Conservation (phyloP, 1,284 basidiomycete species). For the Trichosporon sp. region DNA sequence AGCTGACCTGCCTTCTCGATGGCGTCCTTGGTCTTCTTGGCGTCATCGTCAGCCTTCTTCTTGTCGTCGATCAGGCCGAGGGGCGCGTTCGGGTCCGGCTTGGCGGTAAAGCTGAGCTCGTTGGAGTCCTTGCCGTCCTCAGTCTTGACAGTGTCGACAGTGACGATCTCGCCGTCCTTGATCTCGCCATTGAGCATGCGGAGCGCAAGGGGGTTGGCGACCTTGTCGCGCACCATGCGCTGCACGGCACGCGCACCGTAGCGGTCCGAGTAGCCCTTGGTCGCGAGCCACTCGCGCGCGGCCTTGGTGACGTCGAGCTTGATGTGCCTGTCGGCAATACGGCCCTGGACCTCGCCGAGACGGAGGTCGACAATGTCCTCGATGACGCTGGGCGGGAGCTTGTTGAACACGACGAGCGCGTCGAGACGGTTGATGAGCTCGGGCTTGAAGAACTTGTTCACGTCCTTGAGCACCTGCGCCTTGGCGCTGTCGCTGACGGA, state of each 20-base stretch:
- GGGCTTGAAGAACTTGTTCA: constrained; percentile 79
- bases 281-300: constrained; percentile 73
- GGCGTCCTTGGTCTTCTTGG: constrained; percentile 22
- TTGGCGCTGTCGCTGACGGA: constrained; percentile 68
- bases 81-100: constrained; percentile 31
- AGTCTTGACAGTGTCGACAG: constrained; percentile 54
- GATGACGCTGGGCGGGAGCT: constrained; percentile 73
- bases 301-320: constrained; percentile 68
- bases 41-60: constrained; percentile 12
- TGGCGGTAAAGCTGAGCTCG: constrained; percentile 39
- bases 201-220: constrained; percentile 75
- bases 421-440: constrained; percentile 89
- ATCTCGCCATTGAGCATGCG: constrained; percentile 74
- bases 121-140: constrained; percentile 52
- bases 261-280: constrained; percentile 77
- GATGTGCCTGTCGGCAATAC: constrained; percentile 70
- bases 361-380: constrained; percentile 75
- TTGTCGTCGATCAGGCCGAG: neutral
- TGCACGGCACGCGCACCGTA: constrained; percentile 85
- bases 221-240: constrained; percentile 73
- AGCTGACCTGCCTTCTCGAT: constrained; percentile 31
- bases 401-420: constrained; percentile 86
- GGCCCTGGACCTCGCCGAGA: constrained; percentile 69
- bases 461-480: constrained; percentile 72
- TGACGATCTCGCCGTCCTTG: constrained; percentile 70